phyloP scores from a whole-genome alignment of 371 early-diverging fungal species.

The Mortierella polycephala region DNA sequence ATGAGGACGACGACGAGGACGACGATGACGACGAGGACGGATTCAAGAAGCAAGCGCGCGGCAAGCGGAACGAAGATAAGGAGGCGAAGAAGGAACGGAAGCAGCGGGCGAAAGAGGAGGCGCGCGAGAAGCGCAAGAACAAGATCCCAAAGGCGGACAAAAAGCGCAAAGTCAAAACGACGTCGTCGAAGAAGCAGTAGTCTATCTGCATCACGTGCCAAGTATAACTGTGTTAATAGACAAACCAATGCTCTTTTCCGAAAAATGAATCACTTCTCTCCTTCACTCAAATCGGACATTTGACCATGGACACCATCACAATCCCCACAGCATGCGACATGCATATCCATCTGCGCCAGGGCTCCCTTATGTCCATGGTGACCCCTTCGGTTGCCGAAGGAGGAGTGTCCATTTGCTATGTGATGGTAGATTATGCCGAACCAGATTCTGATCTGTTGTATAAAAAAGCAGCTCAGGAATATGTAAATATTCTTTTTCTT shows the following conservation, averaged over 20 bases:
- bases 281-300: not conserved
- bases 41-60: slow-evolving; percentile 57
- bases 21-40: slow-evolving; percentile 60
- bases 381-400: slow-evolving; percentile 84
- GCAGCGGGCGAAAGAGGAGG: slow-evolving; percentile 86
- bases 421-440: slow-evolving; percentile 78
- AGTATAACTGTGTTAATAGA: not conserved
- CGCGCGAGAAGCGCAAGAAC: slow-evolving; percentile 89
- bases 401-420: slow-evolving; percentile 90
- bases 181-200: slow-evolving; percentile 65
- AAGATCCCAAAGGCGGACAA: slow-evolving; percentile 97
- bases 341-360: slow-evolving; percentile 95
- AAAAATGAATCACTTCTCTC: not conserved
- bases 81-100: slow-evolving; percentile 91
- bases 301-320: slow-evolving; percentile 39
- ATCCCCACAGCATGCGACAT: slow-evolving; percentile 89
- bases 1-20: slow-evolving; percentile 59
- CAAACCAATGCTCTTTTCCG: not conserved
- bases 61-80: slow-evolving; percentile 87
- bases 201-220: not conserved
- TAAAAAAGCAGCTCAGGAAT: not conserved
- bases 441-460: not conserved
- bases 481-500: not conserved
- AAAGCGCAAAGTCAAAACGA: slow-evolving; percentile 86
- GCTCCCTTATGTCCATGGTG: slow-evolving; percentile 90